These are phyloP conservation scores for Coprinellus micaceus DNA, from an alignment of 768 basidiomycete species.

Conservation along the genomic window DNA sequence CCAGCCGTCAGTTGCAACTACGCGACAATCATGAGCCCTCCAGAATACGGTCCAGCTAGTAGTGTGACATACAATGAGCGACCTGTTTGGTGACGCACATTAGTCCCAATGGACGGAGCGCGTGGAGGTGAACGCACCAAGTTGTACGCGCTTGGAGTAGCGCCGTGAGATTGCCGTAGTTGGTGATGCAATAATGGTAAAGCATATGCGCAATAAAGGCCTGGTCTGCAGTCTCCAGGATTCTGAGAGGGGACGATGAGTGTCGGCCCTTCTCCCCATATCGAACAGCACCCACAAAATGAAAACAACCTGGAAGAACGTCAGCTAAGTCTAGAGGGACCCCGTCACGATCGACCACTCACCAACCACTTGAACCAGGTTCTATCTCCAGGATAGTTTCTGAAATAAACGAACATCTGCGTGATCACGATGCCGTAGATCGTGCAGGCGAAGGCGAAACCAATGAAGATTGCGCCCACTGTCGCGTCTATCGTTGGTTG, in stretches of 20 bases:
- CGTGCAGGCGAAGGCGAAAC: constrained; percentile 50
- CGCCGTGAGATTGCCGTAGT: constrained; percentile 33
- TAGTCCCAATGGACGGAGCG: neutral
- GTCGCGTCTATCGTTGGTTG: constrained; percentile 25
- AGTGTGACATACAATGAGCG: constrained; percentile 41
- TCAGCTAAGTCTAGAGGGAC: neutral
- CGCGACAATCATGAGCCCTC: neutral
- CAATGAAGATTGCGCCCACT: constrained; percentile 58
- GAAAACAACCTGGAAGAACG: constrained; percentile 30
- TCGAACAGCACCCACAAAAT: constrained; percentile 31
- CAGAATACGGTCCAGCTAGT: constrained; percentile 1
- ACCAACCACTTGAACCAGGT: constrained; percentile 48
- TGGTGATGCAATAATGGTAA: constrained; percentile 54
- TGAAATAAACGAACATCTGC: constrained; percentile 54
- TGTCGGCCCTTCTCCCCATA: neutral
- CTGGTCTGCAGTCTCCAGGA: constrained; percentile 53
- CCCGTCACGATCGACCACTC: constrained; percentile 21
- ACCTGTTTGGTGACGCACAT: constrained; percentile 34
- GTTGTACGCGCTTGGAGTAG: constrained; percentile 36
- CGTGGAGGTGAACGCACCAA: constrained; percentile 37
- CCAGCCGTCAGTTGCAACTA: constrained; percentile 48
- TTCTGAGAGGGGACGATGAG: constrained; percentile 23
- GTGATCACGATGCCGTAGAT: constrained; percentile 53
- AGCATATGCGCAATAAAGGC: constrained; percentile 51
- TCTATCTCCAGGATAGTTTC: constrained; percentile 52